phyloP scores from a whole-genome alignment of 2,329 filamentous ascomycete genomes.

The Emergomyces orientalis region DNA sequence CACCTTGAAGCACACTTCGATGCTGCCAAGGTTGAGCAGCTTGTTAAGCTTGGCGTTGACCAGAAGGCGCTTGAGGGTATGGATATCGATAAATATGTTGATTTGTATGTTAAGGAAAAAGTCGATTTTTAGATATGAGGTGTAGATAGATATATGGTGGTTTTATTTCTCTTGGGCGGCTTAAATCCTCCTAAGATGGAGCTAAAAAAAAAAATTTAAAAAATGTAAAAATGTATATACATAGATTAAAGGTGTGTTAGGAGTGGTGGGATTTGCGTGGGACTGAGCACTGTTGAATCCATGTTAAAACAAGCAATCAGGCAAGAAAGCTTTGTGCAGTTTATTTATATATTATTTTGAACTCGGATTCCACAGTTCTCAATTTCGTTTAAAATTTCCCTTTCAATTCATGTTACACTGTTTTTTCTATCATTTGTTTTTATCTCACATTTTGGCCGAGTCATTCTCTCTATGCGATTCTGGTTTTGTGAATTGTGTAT shows the following conservation, averaged over 20 bases:
- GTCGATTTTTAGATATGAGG: conserved; percentile 26
- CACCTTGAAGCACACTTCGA: conserved; percentile 79
- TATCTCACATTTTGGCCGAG: too few species aligned
- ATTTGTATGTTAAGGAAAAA: conserved; percentile 60
- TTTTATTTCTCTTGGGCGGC: background rate
- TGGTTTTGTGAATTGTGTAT: too few species aligned
- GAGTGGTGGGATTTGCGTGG: background rate
- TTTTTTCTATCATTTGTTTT: background rate
- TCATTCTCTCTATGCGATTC: too few species aligned
- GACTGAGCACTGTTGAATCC: background rate
- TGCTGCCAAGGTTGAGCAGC: conserved; percentile 65
- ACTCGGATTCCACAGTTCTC: background rate
- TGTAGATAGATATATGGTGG: background rate
- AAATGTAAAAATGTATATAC: conserved; percentile 1
- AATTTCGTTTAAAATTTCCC: background rate
- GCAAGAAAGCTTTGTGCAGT: background rate
- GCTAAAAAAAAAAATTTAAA: background rate
- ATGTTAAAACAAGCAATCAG: too few species aligned
- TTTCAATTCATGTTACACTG: background rate
- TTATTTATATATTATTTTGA: background rate
- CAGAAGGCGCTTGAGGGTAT: conserved; percentile 64
- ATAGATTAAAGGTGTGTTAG: background rate
- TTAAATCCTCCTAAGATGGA: background rate
- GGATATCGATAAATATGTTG: conserved; percentile 87
- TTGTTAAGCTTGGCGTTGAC: conserved; percentile 72